Percentiles rank a stretch among this genome's conserved stretches.
Conservation (phyloP, 768 basidiomycete species). For the Steccherinum ochraceum region DNA sequence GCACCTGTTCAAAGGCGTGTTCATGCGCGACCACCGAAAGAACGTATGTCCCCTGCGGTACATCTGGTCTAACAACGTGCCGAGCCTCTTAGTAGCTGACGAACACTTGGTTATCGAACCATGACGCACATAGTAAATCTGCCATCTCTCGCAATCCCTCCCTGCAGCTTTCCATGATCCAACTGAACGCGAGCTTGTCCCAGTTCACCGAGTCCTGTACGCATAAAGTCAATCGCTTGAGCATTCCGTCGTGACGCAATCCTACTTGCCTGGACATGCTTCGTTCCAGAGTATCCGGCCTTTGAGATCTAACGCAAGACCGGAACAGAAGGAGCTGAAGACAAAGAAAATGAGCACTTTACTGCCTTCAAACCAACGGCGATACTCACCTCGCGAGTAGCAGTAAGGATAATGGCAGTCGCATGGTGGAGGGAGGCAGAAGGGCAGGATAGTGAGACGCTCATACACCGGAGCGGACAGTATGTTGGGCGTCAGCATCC, state of each 20-base stretch:
- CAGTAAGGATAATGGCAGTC: neutral
- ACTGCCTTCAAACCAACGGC: neutral
- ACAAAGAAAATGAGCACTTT: neutral
- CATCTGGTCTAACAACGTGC: slow-evolving; percentile 44
- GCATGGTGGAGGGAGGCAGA: neutral
- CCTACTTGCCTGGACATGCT: slow-evolving; percentile 52
- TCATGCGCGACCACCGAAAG: slow-evolving; percentile 65
- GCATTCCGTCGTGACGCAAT: too few species aligned
- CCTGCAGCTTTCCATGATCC: slow-evolving; percentile 50
- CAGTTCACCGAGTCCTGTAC: slow-evolving; percentile 28
- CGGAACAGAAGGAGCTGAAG: slow-evolving; percentile 22
- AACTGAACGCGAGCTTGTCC: slow-evolving; percentile 55
- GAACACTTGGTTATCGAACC: too few species aligned
- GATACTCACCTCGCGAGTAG: neutral
- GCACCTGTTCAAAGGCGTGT: slow-evolving; percentile 64
- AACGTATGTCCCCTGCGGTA: slow-evolving; percentile 62
- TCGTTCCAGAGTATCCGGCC: slow-evolving; percentile 70
- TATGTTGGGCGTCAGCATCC: neutral
- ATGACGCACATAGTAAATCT: slow-evolving; percentile 58
- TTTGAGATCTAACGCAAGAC: slow-evolving; percentile 44
- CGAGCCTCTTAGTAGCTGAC: too few species aligned
- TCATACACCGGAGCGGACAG: neutral
- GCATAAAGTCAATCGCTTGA: too few species aligned
- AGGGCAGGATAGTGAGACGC: neutral
- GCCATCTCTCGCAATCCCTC: slow-evolving; percentile 50